These are phyloP conservation scores for Thamnidium elegans DNA, from an alignment of 192 early-diverging fungal genomes.

Conservation along the genomic window DNA sequence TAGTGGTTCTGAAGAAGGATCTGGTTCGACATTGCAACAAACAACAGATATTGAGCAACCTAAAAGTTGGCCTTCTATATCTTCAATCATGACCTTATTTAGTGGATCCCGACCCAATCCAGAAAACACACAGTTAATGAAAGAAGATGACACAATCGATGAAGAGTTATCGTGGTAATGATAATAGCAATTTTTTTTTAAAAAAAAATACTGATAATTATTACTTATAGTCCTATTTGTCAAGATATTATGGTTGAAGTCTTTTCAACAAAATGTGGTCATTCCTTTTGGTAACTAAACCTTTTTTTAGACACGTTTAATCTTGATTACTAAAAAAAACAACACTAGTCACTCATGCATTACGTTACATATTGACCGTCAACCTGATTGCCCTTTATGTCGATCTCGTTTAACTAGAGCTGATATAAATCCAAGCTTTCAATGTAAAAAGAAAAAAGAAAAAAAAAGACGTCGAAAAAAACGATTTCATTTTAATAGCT, in stretches of 20 bases:
- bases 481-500: background rate
- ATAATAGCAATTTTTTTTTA: background rate
- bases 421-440: slow-evolving; percentile 84
- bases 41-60: background rate
- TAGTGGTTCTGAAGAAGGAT: background rate
- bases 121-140: background rate
- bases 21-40: background rate
- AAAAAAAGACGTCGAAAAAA: background rate
- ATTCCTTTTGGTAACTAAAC: slow-evolving; percentile 71
- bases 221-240: slow-evolving; percentile 66
- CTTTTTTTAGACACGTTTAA: background rate
- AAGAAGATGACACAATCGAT: background rate
- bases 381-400: slow-evolving; percentile 72
- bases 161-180: slow-evolving; percentile 13
- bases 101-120: background rate
- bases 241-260: slow-evolving; percentile 67
- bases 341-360: slow-evolving; percentile 68
- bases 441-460: too few relatives aligned
- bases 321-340: background rate
- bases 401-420: slow-evolving; percentile 48
- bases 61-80: background rate
- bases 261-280: slow-evolving; percentile 78
- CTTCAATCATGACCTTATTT: background rate
- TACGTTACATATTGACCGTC: slow-evolving; percentile 54
- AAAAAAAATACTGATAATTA: background rate